Conservation (phyloP, 768 basidiomycete species). For the Hysterangium stoloniferum region DNA sequence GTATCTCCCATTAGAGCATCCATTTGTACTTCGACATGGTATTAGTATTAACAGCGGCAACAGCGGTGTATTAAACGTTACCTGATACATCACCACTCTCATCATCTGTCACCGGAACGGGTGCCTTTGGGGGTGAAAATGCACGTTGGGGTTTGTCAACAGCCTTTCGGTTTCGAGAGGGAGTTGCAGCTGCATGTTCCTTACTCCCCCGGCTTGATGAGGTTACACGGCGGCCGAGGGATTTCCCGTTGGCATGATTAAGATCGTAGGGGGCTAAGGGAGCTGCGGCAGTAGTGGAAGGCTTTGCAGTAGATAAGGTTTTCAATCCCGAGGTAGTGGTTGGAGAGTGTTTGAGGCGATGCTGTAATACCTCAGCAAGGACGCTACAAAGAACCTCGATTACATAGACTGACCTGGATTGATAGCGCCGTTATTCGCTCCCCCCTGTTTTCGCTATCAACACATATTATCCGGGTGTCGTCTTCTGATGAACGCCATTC, state of each 20-base stretch:
- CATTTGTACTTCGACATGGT: not conserved
- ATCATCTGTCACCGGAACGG: not conserved
- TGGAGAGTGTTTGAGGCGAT: conserved; percentile 1
- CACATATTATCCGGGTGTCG: conserved; percentile 43
- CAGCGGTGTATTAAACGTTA: not conserved
- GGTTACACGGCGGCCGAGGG: not conserved
- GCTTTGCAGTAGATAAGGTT: not conserved
- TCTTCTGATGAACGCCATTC: conserved; percentile 62
- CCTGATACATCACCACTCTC: not conserved
- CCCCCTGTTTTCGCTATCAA: conserved; percentile 37
- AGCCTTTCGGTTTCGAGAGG: not conserved
- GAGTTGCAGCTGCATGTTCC: no score
- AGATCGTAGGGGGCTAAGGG: not conserved
- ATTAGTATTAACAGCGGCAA: not conserved
- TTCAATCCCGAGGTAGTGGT: conserved; percentile 8
- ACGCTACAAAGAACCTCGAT: not conserved
- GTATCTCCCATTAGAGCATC: not conserved
- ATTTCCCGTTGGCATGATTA: not conserved
- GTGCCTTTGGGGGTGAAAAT: not conserved
- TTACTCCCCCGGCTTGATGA: not conserved
- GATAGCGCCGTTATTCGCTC: conserved; percentile 44
- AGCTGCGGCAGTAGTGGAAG: not conserved
- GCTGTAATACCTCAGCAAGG: not conserved
- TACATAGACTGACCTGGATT: conserved; percentile 43
- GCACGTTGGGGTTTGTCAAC: not conserved